Evolutionary conservation across 2,329 filamentous ascomycete genomes (phyloP).

Genomic region (Sclerotinia sclerotiorum): DNA sequence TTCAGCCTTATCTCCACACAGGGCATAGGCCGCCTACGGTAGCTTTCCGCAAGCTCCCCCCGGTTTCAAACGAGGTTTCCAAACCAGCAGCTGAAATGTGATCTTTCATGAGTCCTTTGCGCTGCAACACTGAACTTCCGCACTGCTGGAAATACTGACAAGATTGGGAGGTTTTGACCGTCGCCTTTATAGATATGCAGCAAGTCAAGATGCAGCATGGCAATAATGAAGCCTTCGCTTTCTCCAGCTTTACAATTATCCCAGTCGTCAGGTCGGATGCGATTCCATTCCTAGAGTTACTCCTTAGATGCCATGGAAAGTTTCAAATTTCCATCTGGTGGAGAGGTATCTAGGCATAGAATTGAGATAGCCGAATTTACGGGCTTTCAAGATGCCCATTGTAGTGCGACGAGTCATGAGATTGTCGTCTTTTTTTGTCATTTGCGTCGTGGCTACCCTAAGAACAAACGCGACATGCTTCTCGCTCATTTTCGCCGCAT

Average conservation of each 20-base stretch:
- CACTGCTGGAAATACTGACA: not conserved
- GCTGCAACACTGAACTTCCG: not conserved
- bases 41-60: not conserved
- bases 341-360: not conserved
- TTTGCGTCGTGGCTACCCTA: not conserved
- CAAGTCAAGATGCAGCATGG: not conserved
- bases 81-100: no score
- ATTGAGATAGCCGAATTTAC: not conserved
- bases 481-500: constrained; percentile 5
- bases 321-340: not conserved
- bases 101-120: not conserved
- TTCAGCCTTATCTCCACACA: not conserved
- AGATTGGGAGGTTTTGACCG: not conserved
- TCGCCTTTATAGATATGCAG: not conserved
- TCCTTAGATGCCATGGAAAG: not conserved
- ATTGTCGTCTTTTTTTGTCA: not conserved
- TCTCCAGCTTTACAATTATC: not conserved
- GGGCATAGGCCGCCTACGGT: not conserved
- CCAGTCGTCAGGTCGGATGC: not conserved
- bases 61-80: not conserved
- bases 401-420: not conserved
- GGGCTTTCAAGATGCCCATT: not conserved
- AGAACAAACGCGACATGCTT: not conserved
- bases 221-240: not conserved
- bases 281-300: not conserved